Evolutionary conservation across 345 rosid species (phyloP).

Genomic region (Erysimum cheiranthoides): DNA sequence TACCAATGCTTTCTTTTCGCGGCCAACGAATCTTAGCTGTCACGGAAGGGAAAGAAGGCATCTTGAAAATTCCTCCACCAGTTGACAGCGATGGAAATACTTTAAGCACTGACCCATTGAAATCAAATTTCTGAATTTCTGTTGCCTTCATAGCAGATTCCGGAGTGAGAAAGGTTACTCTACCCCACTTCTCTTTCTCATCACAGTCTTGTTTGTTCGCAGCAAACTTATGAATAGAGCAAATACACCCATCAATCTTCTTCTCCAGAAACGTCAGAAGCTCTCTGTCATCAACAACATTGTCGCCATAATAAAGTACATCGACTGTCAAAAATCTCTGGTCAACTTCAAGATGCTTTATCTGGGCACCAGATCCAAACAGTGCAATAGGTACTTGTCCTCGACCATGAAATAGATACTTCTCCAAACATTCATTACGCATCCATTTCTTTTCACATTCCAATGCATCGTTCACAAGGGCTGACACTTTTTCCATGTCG

Average conservation of each 20-base stretch:
- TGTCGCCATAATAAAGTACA: conserved; percentile 57
- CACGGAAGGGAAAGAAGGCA: conserved; percentile 70
- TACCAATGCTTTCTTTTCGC: conserved; percentile 64
- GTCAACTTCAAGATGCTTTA: conserved; percentile 86
- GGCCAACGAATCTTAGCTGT: conserved; percentile 80
- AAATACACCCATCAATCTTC: conserved; percentile 59
- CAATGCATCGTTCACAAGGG: conserved; percentile 58
- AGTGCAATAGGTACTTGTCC: conserved; percentile 66
- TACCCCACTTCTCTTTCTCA: conserved; percentile 79
- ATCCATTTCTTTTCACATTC: conserved; percentile 69
- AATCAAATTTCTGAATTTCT: conserved; percentile 58
- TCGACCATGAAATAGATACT: conserved; percentile 62
- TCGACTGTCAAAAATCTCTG: conserved; percentile 70
- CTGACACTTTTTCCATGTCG: conserved; percentile 60
- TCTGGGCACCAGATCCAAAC: conserved; percentile 88
- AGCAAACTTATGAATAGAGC: conserved; percentile 59
- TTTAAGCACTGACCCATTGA: conserved; percentile 64
- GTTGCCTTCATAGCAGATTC: conserved; percentile 73
- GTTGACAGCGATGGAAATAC: conserved; percentile 57
- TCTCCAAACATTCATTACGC: conserved; percentile 76
- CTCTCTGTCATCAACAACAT: conserved; percentile 65
- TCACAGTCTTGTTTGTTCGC: conserved; percentile 53
- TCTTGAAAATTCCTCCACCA: conserved; percentile 55
- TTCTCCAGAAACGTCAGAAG: conserved; percentile 71
- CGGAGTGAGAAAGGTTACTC: conserved; percentile 76